These are phyloP conservation scores for Kodamaea restingae DNA, from an alignment of 805 yeast genomes.

Conservation along the genomic window DNA sequence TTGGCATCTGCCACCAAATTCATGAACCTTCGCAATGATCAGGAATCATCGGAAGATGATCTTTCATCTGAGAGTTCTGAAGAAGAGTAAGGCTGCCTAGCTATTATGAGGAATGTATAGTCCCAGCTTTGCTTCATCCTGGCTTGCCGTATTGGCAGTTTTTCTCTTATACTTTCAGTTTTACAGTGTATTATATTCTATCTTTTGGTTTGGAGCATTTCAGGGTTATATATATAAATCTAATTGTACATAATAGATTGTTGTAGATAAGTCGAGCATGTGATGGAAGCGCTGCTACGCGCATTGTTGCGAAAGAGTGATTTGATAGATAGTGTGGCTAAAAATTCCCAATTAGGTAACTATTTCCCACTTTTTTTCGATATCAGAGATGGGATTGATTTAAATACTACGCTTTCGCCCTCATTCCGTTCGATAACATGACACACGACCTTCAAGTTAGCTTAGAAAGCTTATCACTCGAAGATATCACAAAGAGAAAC, in stretches of 20 bases:
- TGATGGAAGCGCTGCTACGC: too few relatives aligned
- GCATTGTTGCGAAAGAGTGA: too few relatives aligned
- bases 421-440: too few relatives aligned
- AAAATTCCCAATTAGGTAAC: constrained; percentile 5
- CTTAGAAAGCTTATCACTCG: background rate
- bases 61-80: constrained; percentile 61
- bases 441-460: background rate
- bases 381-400: too few relatives aligned
- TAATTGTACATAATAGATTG: constrained; percentile 5
- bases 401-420: too few relatives aligned
- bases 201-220: constrained; percentile 4
- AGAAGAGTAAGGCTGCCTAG: constrained; percentile 50
- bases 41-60: constrained; percentile 49
- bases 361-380: constrained; percentile 4
- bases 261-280: constrained; percentile 1
- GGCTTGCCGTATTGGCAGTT: constrained; percentile 2
- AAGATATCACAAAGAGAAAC: constrained; percentile 14
- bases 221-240: constrained; percentile 4
- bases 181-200: constrained; percentile 10
- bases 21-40: constrained; percentile 31
- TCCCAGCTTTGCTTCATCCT: constrained; percentile 2
- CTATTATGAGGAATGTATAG: constrained; percentile 4
- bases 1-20: constrained; percentile 21
- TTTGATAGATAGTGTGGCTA: too few relatives aligned
- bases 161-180: constrained; percentile 4